Evolutionary conservation across 75 land plant genomes (phyloP).

Genomic region (Azolla pinnata): DNA sequence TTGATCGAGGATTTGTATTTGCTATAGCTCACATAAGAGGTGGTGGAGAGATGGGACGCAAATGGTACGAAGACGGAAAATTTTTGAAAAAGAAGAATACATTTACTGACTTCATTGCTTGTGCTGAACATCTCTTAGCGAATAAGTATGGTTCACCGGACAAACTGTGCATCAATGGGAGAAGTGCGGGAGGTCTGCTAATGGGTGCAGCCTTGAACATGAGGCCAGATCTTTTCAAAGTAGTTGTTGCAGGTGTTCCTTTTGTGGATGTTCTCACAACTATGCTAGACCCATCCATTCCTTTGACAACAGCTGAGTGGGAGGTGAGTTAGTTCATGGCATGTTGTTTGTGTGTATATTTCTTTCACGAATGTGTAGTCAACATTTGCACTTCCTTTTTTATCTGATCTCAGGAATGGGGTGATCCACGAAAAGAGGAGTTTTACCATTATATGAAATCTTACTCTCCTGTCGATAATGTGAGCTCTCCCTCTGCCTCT

Average conservation of each 20-base stretch:
- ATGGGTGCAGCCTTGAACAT: constrained; percentile 89
- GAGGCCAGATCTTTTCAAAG: constrained; percentile 92
- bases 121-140: constrained; percentile 73
- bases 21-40: constrained; percentile 95
- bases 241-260: constrained; percentile 84
- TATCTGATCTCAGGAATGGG: constrained; percentile 69
- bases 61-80: constrained; percentile 98
- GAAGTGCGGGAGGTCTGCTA: constrained; percentile 96
- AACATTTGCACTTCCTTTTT: background rate
- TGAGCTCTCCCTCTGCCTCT: constrained; percentile 25
- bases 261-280: constrained; percentile 98
- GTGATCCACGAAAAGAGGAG: constrained; percentile 85
- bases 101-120: constrained; percentile 85
- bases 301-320: constrained; percentile 96
- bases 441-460: constrained; percentile 92
- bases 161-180: constrained; percentile 74
- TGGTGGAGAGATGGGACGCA: constrained; percentile 97
- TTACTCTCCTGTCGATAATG: constrained; percentile 96
- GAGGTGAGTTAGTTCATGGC: constrained; percentile 44
- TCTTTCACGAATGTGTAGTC: too few species aligned
- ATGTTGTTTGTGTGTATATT: background rate
- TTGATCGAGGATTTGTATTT: constrained; percentile 81
- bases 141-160: constrained; percentile 65
- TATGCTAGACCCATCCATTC: constrained; percentile 93
- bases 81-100: constrained; percentile 73